Evolutionary conservation across 768 basidiomycete species (phyloP), one percentile per base, ranked within the genome.

Genomic region (Clitopilus hobsonii): DNA sequence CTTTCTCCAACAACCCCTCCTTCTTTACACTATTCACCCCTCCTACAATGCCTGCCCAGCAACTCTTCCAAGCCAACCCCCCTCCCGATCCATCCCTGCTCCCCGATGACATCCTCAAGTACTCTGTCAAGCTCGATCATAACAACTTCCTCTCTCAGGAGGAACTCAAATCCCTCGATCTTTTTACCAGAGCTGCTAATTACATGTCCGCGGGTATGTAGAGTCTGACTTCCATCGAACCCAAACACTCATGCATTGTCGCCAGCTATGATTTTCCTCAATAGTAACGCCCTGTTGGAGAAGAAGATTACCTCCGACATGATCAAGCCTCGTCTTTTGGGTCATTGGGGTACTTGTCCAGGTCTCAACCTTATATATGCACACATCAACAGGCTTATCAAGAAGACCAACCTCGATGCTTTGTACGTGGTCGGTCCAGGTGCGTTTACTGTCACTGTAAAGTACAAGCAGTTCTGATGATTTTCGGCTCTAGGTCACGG

Each of bases 261-360:
- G 8, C 16, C 53, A 84, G 90, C 90, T 1, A 91, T 89, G 88
- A 93, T 94, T 58, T 95, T 91, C 73, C 73, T 96, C 55, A 84
- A 80, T 57, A 73, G 80, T 59, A 89, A 94, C 58, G 80, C 84
- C 10, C 76, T 91, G 1, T 70, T 94, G 27, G 80, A 87, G 56
- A 70, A 81, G 28, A 68, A 77, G 25, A 70, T 90, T 38, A 77
- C 73, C 18, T 71, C 78, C 25, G 83, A 88, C 41, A 79, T 93
- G 66, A 86, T 96, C 72, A 94, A 95, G 71, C 75, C 78, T 38
- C 83, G 90, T 62, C 79, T 93, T 23, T 78, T 93, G 6, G 91
- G 91, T 0, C 90, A 91, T 63, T 91, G 88, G 88, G 89, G 89
- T 25, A 89, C 88, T 25, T 90, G 89, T 61, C 89, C 89, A 0